These are phyloP conservation scores for Albifimbria verrucaria DNA, from an alignment of 2,329 filamentous ascomycete species.

Conservation along the genomic window DNA sequence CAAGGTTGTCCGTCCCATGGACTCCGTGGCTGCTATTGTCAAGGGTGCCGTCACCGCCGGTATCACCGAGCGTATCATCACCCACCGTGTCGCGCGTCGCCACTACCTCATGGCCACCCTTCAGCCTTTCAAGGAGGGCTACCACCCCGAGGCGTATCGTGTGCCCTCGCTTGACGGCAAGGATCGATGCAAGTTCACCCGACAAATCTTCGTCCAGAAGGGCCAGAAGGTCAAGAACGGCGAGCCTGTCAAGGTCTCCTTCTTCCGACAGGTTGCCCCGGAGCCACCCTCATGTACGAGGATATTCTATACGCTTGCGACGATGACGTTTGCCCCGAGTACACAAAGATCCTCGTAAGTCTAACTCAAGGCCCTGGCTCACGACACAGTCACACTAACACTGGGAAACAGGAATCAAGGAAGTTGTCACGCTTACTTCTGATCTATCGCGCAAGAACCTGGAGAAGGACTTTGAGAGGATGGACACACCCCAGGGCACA, in stretches of 20 bases:
- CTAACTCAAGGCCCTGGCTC: not conserved
- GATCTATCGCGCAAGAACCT: constrained; percentile 97
- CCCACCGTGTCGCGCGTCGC: constrained; percentile 91
- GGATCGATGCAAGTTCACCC: constrained; percentile 96
- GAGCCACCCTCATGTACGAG: constrained; percentile 98
- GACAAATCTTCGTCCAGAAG: constrained; percentile 98
- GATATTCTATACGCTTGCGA: constrained; percentile 97
- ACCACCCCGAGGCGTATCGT: constrained; percentile 96
- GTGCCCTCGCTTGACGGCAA: constrained; percentile 95
- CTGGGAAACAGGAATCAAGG: constrained; percentile 77
- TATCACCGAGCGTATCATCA: constrained; percentile 95
- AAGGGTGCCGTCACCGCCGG: constrained; percentile 97
- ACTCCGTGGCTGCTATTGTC: constrained; percentile 96
- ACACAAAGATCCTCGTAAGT: constrained; percentile 99
- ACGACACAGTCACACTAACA: constrained; percentile 19
- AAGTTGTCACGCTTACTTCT: constrained; percentile 95
- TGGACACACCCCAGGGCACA: constrained; percentile 96
- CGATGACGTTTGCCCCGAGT: constrained; percentile 96
- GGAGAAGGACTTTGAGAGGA: constrained; percentile 98
- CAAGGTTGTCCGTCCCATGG: constrained; percentile 98
- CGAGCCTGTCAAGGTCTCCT: constrained; percentile 97
- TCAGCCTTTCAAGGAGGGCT: constrained; percentile 97
- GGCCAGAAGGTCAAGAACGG: constrained; percentile 99
- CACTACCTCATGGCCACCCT: constrained; percentile 99
- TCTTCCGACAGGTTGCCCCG: constrained; percentile 96